Evolutionary conservation across 768 basidiomycete species (phyloP).

Genomic region (Russula dissimulans): DNA sequence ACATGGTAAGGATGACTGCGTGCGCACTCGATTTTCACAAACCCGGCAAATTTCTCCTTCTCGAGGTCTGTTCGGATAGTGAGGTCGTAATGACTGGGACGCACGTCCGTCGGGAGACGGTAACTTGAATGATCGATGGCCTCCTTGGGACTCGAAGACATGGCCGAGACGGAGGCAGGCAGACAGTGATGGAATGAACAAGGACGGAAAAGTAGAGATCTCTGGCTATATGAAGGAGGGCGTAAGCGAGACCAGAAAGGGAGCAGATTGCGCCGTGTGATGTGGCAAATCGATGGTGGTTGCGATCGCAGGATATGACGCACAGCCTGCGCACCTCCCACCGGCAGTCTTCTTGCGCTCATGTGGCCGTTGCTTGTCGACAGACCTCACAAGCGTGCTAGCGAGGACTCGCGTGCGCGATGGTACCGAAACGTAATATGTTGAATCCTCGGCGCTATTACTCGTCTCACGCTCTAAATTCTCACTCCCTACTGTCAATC

Average conservation of each 20-base stretch:
- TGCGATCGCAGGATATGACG: not conserved
- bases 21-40: slow-evolving; percentile 59
- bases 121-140: slow-evolving; percentile 22
- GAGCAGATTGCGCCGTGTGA: not conserved
- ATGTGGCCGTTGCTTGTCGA: too few relatives aligned
- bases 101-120: slow-evolving; percentile 59
- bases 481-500: too few relatives aligned
- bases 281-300: slow-evolving; percentile 2
- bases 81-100: slow-evolving; percentile 70
- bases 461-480: too few relatives aligned
- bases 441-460: too few relatives aligned
- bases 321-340: not conserved
- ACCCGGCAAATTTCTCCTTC: slow-evolving; percentile 64
- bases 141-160: not conserved
- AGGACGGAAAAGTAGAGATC: not conserved
- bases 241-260: not conserved
- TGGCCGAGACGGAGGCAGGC: not conserved
- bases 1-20: not conserved
- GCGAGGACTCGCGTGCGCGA: too few relatives aligned
- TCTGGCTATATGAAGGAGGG: not conserved
- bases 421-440: too few relatives aligned
- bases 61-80: slow-evolving; percentile 77
- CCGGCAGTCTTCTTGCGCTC: not conserved
- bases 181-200: slow-evolving; percentile 9
- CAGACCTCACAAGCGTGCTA: too few relatives aligned